Evolutionary conservation across 768 basidiomycete genomes (phyloP).

Genomic region (Russula virescens): DNA sequence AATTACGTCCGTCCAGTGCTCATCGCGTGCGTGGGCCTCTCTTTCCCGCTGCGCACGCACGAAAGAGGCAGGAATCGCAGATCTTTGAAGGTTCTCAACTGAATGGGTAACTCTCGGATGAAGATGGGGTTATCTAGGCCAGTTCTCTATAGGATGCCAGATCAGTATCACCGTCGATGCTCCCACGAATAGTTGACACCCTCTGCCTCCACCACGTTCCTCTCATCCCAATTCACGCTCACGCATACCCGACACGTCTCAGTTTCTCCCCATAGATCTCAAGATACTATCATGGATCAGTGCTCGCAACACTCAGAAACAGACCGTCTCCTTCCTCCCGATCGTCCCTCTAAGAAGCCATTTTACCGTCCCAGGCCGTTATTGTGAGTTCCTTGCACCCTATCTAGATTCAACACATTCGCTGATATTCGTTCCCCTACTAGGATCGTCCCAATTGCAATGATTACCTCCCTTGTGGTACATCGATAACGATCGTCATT

Average conservation of each 20-base stretch:
- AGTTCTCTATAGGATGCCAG: no score
- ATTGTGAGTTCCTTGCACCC: conserved; percentile 32
- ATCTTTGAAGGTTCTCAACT: no score
- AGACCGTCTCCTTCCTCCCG: conserved; percentile 16
- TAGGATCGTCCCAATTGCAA: conserved; percentile 70
- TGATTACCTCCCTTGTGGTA: conserved; percentile 63
- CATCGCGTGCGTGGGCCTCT: no score
- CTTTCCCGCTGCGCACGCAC: no score
- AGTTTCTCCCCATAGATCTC: background rate
- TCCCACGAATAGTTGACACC: no score
- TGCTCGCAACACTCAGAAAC: conserved; percentile 13
- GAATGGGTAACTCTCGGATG: no score
- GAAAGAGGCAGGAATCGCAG: no score
- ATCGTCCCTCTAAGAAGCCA: conserved; percentile 35
- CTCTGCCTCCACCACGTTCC: background rate
- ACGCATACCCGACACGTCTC: no score
- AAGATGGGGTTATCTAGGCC: no score
- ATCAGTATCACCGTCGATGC: no score
- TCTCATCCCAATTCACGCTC: background rate
- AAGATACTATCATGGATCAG: conserved; percentile 3
- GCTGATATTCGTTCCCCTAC: background rate
- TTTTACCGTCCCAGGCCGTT: conserved; percentile 47
- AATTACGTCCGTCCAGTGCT: no score
- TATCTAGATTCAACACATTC: background rate
- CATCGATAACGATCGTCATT: conserved; percentile 25